Percentiles rank a stretch among this genome's conserved stretches.
Conservation (phyloP, 352 stramenopile species). For the Globisporangium cylindrosporum region DNA sequence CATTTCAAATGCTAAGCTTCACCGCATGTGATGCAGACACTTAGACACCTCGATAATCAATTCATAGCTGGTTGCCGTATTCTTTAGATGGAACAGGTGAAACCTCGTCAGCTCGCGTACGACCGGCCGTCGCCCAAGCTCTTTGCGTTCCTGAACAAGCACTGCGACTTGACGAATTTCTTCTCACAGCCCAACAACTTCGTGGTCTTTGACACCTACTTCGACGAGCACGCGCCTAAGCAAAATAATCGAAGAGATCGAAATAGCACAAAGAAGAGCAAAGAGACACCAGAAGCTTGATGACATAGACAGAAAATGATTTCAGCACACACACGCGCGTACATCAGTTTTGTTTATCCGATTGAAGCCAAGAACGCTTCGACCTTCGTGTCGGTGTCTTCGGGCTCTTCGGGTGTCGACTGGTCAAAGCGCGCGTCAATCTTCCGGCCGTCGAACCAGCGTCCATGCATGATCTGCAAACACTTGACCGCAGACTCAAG, state of each 20-base stretch:
- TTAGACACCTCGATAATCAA: background rate
- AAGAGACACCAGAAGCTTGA: background rate
- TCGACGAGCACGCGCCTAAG: slow-evolving; percentile 17
- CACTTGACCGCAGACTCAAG: slow-evolving; percentile 64
- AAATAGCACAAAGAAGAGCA: background rate
- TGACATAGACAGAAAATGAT: background rate
- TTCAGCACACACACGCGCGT: background rate
- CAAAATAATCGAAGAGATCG: slow-evolving; percentile 9
- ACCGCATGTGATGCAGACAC: background rate
- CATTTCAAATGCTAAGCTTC: background rate
- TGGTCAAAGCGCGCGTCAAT: slow-evolving; percentile 64
- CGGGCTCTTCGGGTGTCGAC: slow-evolving; percentile 46
- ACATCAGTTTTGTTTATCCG: slow-evolving; percentile 21
- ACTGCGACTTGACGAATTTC: slow-evolving; percentile 44
- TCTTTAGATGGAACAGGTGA: slow-evolving; percentile 4
- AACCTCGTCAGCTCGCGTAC: slow-evolving; percentile 47
- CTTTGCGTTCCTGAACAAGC: slow-evolving; percentile 73
- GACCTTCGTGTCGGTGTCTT: slow-evolving; percentile 67
- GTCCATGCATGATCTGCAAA: slow-evolving; percentile 68
- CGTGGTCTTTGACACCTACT: slow-evolving; percentile 79
- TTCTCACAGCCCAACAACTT: slow-evolving; percentile 83
- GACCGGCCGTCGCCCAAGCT: slow-evolving; percentile 81
- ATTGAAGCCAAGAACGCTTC: slow-evolving; percentile 78
- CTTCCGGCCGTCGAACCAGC: slow-evolving; percentile 77
- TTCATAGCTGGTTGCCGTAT: background rate